phyloP scores from a whole-genome alignment of 495 filamentous ascomycete genomes.

The Monascus purpureus region DNA sequence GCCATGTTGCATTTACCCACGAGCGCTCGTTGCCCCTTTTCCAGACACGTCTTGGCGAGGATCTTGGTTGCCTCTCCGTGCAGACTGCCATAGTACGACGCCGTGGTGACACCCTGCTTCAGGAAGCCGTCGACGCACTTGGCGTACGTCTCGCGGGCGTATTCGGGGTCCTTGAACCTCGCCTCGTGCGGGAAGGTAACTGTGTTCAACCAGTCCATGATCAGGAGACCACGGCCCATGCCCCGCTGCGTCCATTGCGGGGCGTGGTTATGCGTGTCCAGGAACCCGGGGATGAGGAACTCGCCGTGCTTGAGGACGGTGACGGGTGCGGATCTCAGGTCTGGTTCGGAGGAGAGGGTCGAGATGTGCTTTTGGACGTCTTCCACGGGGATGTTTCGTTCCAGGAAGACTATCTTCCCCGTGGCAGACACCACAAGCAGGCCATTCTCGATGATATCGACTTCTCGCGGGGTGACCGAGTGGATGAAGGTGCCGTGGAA shows the following conservation, averaged over 20 bases:
- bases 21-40: slow-evolving; percentile 45
- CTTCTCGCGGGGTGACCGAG: slow-evolving; percentile 19
- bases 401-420: slow-evolving; percentile 29
- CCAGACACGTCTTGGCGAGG: slow-evolving; percentile 42
- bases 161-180: slow-evolving; percentile 35
- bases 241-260: slow-evolving; percentile 50
- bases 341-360: slow-evolving; percentile 15
- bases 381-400: slow-evolving; percentile 2
- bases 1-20: slow-evolving; percentile 57
- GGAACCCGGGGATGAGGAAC: slow-evolving; percentile 46
- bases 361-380: slow-evolving; percentile 7
- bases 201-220: slow-evolving; percentile 44
- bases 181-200: slow-evolving; percentile 52
- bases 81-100: slow-evolving; percentile 48
- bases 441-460: slow-evolving; percentile 33
- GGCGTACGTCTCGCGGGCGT: slow-evolving; percentile 39
- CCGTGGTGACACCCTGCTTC: slow-evolving; percentile 50
- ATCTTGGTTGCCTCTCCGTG: slow-evolving; percentile 44
- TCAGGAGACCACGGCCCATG: slow-evolving; percentile 39
- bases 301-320: slow-evolving; percentile 31
- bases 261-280: slow-evolving; percentile 53
- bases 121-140: slow-evolving; percentile 42
- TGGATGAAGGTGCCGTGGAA: slow-evolving; percentile 44
- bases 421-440: slow-evolving; percentile 25
- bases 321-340: slow-evolving; percentile 18